These are phyloP conservation scores for Lecanosticta acicola DNA, from an alignment of 2,329 filamentous ascomycete species.

Conservation along the genomic window DNA sequence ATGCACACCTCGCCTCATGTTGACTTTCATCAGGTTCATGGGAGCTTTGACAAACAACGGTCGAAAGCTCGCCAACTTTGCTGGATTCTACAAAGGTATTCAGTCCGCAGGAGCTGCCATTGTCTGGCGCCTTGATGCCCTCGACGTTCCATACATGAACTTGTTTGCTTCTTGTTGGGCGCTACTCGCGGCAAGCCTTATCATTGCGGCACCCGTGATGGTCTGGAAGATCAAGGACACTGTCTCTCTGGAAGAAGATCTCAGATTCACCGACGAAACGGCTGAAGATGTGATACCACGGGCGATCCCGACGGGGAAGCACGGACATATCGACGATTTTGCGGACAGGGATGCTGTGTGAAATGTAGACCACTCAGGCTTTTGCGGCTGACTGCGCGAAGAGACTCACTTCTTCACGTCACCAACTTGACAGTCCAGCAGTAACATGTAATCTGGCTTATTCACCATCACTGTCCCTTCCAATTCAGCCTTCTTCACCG, in stretches of 20 bases:
- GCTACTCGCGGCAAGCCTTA: slow-evolving; percentile 62
- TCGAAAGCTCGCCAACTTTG: slow-evolving; percentile 83
- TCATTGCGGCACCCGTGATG: slow-evolving; percentile 74
- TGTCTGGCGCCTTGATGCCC: slow-evolving; percentile 63
- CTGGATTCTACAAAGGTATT: slow-evolving; percentile 82
- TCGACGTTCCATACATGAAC: slow-evolving; percentile 53
- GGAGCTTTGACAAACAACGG: slow-evolving; percentile 86
- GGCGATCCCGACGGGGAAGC: not conserved
- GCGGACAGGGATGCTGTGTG: not conserved
- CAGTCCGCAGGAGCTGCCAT: slow-evolving; percentile 80
- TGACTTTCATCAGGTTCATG: slow-evolving; percentile 55
- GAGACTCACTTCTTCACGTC: not conserved
- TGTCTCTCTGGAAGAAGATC: slow-evolving; percentile 68
- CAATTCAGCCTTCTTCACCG: slow-evolving; percentile 52
- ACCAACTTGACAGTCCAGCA: slow-evolving; percentile 42
- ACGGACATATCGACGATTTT: not conserved
- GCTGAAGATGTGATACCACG: slow-evolving; percentile 56
- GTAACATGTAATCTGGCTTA: slow-evolving; percentile 57
- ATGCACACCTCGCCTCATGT: not conserved
- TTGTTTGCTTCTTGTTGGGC: slow-evolving; percentile 73
- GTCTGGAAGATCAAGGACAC: slow-evolving; percentile 73
- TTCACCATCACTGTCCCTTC: slow-evolving; percentile 56
- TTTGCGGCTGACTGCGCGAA: too few species aligned
- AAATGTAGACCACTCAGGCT: not conserved
- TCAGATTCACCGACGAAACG: slow-evolving; percentile 82